phyloP scores from a whole-genome alignment of 768 basidiomycete species.

The Nidularia pulvinata region DNA sequence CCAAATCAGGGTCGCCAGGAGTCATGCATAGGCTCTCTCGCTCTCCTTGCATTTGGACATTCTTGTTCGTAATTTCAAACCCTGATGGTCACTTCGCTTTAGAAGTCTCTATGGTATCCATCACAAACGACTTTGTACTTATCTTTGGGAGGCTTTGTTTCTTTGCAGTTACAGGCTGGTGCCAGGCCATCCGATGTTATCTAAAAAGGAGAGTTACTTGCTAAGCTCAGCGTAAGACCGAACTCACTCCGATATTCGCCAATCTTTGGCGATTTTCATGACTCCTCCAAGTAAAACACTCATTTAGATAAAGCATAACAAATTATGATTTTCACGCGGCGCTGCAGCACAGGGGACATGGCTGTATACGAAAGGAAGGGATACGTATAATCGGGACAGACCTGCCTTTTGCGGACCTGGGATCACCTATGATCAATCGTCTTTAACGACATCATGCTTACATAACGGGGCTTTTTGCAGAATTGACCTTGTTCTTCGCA shows the following conservation, averaged over 20 bases:
- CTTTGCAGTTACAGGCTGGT: conserved; percentile 5
- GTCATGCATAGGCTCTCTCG: conserved; percentile 9
- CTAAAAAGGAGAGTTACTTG: no score
- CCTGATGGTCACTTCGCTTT: background rate
- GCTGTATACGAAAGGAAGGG: background rate
- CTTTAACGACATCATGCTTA: conserved; percentile 4
- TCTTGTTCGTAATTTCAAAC: conserved; percentile 19
- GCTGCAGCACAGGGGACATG: background rate
- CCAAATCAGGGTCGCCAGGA: conserved; percentile 20
- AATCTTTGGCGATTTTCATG: no score
- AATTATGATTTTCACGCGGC: no score
- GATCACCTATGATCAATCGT: background rate
- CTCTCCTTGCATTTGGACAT: conserved; percentile 19
- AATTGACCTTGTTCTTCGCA: conserved; percentile 24
- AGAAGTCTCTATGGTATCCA: conserved; percentile 14
- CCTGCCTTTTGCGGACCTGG: conserved; percentile 2
- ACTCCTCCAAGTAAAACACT: no score
- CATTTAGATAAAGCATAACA: no score
- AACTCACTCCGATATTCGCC: no score
- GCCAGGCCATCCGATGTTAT: background rate
- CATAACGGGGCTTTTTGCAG: conserved; percentile 11
- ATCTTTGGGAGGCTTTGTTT: background rate
- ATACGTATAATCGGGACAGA: background rate
- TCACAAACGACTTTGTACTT: conserved; percentile 23
- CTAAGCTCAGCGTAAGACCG: no score